Conservation (phyloP, 2,329 filamentous ascomycete genomes). For the Exophiala sideris region DNA sequence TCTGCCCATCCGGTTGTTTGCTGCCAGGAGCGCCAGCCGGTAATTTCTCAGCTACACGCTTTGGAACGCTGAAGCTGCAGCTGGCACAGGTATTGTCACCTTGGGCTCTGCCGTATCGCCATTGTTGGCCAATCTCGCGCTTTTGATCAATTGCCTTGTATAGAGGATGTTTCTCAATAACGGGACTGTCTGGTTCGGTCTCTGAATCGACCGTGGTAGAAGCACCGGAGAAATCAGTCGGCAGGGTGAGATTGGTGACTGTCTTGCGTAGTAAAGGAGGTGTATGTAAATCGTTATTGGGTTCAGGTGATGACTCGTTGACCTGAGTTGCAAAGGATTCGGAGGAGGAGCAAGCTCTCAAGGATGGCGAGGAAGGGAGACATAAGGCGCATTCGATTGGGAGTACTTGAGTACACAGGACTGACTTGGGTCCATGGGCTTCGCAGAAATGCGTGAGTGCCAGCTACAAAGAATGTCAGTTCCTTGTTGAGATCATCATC, state of each 20-base stretch:
- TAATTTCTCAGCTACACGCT: slow-evolving; percentile 52
- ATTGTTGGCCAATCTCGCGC: slow-evolving; percentile 17
- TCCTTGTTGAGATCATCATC: neutral
- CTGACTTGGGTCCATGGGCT: slow-evolving; percentile 60
- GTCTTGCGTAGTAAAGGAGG: slow-evolving; percentile 22
- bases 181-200: slow-evolving; percentile 27
- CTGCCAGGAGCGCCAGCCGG: slow-evolving; percentile 53
- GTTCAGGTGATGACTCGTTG: slow-evolving; percentile 16
- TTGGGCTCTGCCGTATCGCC: slow-evolving; percentile 42
- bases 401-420: slow-evolving; percentile 59
- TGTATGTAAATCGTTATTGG: slow-evolving; percentile 4
- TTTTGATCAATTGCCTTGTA: slow-evolving; percentile 34
- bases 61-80: slow-evolving; percentile 55
- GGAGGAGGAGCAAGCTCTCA: slow-evolving; percentile 39
- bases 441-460: slow-evolving; percentile 63
- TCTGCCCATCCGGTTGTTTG: slow-evolving; percentile 46
- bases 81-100: slow-evolving; percentile 54
- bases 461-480: slow-evolving; percentile 42
- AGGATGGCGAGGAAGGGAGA: slow-evolving; percentile 39
- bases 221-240: slow-evolving; percentile 31
- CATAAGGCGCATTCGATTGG: slow-evolving; percentile 55
- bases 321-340: slow-evolving; percentile 22
- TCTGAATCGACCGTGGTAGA: slow-evolving; percentile 28
- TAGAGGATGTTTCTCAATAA: slow-evolving; percentile 51
- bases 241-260: slow-evolving; percentile 26